Evolutionary conservation across 2,329 filamentous ascomycete genomes (phyloP).

Genomic region (Pyrenochaeta sp.): DNA sequence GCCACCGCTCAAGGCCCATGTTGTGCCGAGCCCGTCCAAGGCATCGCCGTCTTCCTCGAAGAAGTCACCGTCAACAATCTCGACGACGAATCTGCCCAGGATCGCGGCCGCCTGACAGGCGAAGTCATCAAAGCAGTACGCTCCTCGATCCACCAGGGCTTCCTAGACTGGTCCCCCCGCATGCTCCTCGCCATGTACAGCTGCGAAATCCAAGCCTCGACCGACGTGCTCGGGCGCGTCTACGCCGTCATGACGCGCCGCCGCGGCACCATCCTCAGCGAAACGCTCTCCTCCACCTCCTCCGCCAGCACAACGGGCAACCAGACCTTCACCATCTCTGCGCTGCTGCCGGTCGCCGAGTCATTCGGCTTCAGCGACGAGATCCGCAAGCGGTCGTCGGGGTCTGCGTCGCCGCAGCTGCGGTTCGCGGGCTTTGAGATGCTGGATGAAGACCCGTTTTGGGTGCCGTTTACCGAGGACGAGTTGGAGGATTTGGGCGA

Average conservation of each 20-base stretch:
- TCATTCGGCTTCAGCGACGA: slow-evolving; percentile 97
- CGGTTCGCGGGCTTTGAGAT: slow-evolving; percentile 93
- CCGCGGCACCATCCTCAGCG: slow-evolving; percentile 85
- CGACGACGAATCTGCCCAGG: slow-evolving; percentile 61
- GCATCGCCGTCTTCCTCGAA: slow-evolving; percentile 89
- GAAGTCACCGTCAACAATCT: slow-evolving; percentile 70
- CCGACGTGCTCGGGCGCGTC: slow-evolving; percentile 92
- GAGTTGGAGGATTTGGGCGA: slow-evolving; percentile 96
- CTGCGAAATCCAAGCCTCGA: slow-evolving; percentile 95
- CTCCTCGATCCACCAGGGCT: slow-evolving; percentile 80
- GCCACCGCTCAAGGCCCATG: slow-evolving; percentile 87
- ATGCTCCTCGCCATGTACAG: slow-evolving; percentile 97
- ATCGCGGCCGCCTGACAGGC: slow-evolving; percentile 82
- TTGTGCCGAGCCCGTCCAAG: slow-evolving; percentile 92
- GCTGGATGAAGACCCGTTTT: slow-evolving; percentile 94
- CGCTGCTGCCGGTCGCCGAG: slow-evolving; percentile 88
- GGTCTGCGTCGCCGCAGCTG: slow-evolving; percentile 89
- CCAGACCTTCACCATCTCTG: slow-evolving; percentile 93
- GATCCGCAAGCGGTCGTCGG: slow-evolving; percentile 91
- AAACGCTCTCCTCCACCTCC: slow-evolving; percentile 92
- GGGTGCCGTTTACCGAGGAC: slow-evolving; percentile 96
- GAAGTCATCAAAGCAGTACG: slow-evolving; percentile 92
- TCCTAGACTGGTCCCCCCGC: slow-evolving; percentile 95
- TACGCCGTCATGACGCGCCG: slow-evolving; percentile 98
- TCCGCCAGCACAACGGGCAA: slow-evolving; percentile 94